Conservation (phyloP, 1,139 yeast genomes). For the Pneumocystis jirovecii region DNA sequence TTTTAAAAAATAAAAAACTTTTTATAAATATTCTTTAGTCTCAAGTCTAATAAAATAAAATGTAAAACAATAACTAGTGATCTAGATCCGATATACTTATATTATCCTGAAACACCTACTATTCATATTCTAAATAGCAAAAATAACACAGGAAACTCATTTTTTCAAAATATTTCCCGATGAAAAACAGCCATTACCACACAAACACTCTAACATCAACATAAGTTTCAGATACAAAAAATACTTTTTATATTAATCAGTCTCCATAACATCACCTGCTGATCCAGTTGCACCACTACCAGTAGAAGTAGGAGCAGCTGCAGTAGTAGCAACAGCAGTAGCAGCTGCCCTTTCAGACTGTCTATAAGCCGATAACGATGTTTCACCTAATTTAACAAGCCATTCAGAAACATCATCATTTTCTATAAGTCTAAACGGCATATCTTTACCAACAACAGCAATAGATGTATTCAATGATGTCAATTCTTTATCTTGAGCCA, state of each 20-base stretch:
- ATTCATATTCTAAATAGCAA: neutral
- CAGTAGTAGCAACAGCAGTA: conserved; percentile 24
- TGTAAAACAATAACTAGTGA: neutral
- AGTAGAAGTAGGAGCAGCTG: conserved; percentile 20
- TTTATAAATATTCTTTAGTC: neutral
- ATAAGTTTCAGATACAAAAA: neutral
- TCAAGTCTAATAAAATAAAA: neutral
- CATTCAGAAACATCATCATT: conserved; percentile 70
- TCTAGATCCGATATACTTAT: neutral
- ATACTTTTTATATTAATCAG: conserved; percentile 7
- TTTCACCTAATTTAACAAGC: conserved; percentile 30
- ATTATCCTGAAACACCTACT: neutral
- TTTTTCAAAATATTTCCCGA: neutral
- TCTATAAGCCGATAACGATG: conserved; percentile 19
- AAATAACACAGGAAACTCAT: neutral
- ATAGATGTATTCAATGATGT: conserved; percentile 73
- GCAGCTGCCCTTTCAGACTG: conserved; percentile 34
- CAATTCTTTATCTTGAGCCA: conserved; percentile 86
- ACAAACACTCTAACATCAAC: neutral
- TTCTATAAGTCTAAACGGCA: conserved; percentile 60
- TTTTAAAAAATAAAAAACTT: neutral
- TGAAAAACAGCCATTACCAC: neutral
- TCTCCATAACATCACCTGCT: conserved; percentile 15
- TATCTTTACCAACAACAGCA: conserved; percentile 75
- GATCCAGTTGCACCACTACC: conserved; percentile 21